phyloP scores from a whole-genome alignment of 768 basidiomycete species.

The Boletus reticuloceps region DNA sequence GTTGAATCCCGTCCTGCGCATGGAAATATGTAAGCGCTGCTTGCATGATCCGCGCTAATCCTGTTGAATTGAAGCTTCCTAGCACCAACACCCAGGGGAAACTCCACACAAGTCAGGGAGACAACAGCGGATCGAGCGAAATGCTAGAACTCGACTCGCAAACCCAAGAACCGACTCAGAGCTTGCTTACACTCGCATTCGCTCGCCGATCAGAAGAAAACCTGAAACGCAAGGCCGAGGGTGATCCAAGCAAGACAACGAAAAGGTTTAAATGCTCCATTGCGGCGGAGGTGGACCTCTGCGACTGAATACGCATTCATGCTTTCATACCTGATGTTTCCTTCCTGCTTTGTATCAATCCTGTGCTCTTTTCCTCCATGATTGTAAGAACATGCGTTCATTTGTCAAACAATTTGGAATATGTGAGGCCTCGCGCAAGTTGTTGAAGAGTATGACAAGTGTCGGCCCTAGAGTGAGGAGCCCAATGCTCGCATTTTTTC shows the following conservation, averaged over 20 bases:
- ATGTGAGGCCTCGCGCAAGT: too few species aligned
- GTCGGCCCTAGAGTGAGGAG: constrained; percentile 36
- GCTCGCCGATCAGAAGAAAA: constrained; percentile 20
- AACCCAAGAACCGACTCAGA: constrained; percentile 42
- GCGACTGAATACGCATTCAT: constrained; percentile 46
- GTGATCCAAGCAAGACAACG: constrained; percentile 11
- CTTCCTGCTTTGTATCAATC: background rate
- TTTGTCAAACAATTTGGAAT: too few species aligned
- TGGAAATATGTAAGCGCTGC: constrained; percentile 11
- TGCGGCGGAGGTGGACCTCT: constrained; percentile 66
- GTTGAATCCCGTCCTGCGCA: constrained; percentile 6
- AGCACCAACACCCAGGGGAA: constrained; percentile 1
- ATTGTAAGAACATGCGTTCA: too few species aligned
- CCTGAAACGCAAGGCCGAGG: constrained; percentile 35
- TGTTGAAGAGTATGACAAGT: background rate
- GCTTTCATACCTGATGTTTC: background rate
- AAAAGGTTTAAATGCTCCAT: constrained; percentile 78
- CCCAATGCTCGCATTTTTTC: background rate
- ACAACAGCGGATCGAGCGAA: constrained; percentile 1
- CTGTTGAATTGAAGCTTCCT: background rate
- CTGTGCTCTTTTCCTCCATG: background rate
- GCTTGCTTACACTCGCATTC: constrained; percentile 12
- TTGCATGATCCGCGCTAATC: background rate
- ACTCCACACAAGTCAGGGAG: background rate
- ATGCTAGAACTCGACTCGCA: constrained; percentile 29